Evolutionary conservation across 495 filamentous ascomycete species (phyloP).

Genomic region (Aspergillus wentii): DNA sequence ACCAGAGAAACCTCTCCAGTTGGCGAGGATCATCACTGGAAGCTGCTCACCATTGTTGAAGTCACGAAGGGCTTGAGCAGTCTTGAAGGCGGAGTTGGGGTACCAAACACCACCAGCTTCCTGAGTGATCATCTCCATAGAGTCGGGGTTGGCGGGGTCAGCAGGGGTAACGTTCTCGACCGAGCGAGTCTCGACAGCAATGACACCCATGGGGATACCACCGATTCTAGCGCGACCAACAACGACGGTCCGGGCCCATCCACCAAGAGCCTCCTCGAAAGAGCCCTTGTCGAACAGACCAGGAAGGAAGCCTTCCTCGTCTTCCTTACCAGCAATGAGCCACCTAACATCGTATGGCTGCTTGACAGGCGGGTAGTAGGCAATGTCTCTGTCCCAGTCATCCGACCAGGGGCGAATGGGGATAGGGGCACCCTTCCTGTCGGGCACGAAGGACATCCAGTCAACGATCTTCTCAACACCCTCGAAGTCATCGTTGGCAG

Average conservation of each 20-base stretch:
- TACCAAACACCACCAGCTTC: slow-evolving; percentile 99
- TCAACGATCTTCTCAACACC: slow-evolving; percentile 97
- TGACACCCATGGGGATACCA: slow-evolving; percentile 98
- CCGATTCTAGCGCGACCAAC: slow-evolving; percentile 94
- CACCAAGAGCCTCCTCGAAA: slow-evolving; percentile 93
- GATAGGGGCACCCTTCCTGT: slow-evolving; percentile 83
- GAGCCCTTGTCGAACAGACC: slow-evolving; percentile 96
- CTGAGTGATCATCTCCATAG: slow-evolving; percentile 84
- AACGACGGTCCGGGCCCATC: slow-evolving; percentile 95
- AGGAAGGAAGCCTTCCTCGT: slow-evolving; percentile 78
- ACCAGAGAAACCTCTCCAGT: slow-evolving; percentile 99
- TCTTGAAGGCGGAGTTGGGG: slow-evolving; percentile 99
- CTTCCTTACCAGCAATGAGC: slow-evolving; percentile 87
- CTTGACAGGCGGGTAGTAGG: slow-evolving; percentile 79
- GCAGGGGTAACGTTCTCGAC: slow-evolving; percentile 96
- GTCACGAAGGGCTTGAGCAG: slow-evolving; percentile 94
- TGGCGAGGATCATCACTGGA: slow-evolving; percentile 97
- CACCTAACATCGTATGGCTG: slow-evolving; percentile 90
- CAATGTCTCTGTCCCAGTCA: slow-evolving; percentile 86
- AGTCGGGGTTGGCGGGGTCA: slow-evolving; percentile 98
- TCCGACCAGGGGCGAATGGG: slow-evolving; percentile 84
- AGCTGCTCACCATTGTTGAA: slow-evolving; percentile 99
- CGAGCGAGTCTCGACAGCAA: slow-evolving; percentile 91
- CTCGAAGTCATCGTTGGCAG: slow-evolving; percentile 94
- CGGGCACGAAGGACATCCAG: slow-evolving; percentile 95